phyloP scores from a whole-genome alignment of 192 early-diverging fungal genomes.

The Thoreauomyces humboldtii region DNA sequence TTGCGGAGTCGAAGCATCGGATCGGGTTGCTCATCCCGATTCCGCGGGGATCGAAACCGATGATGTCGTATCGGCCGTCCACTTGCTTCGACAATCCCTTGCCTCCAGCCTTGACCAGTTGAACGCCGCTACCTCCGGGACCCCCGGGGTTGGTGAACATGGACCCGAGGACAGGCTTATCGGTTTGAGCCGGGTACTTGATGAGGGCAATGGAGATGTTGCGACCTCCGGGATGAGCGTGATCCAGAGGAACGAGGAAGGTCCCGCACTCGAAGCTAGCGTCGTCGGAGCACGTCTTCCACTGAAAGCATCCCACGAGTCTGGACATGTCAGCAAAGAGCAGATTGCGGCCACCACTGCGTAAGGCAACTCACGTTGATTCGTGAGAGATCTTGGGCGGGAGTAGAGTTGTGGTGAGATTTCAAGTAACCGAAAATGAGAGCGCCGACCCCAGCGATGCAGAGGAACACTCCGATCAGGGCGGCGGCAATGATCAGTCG shows the following conservation, averaged over 20 bases:
- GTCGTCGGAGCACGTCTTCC: constrained; percentile 6
- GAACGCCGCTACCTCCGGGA: constrained; percentile 37
- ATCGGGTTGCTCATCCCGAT: constrained; percentile 30
- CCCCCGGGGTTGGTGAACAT: constrained; percentile 36
- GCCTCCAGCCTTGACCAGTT: constrained; percentile 14
- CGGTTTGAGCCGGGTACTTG: constrained; percentile 11
- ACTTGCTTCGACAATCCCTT: constrained; percentile 9
- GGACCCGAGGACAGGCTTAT: constrained; percentile 5
- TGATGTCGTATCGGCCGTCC: constrained; percentile 32
- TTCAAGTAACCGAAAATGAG: not conserved
- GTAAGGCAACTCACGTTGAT: no score
- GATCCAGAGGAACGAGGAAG: constrained; percentile 35
- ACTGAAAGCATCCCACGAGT: not conserved
- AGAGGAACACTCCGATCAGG: not conserved
- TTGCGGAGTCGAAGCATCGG: constrained; percentile 15
- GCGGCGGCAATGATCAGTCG: not conserved
- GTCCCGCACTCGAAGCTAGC: constrained; percentile 9
- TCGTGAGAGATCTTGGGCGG: not conserved
- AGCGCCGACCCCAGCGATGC: not conserved
- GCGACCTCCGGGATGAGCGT: constrained; percentile 6
- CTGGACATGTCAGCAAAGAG: not conserved
- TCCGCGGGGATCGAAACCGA: constrained; percentile 48
- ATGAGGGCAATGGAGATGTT: constrained; percentile 24
- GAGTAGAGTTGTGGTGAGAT: not conserved
- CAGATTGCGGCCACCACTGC: no score